Conservation (phyloP, 2,329 filamentous ascomycete species). For the Onygena corvina region DNA sequence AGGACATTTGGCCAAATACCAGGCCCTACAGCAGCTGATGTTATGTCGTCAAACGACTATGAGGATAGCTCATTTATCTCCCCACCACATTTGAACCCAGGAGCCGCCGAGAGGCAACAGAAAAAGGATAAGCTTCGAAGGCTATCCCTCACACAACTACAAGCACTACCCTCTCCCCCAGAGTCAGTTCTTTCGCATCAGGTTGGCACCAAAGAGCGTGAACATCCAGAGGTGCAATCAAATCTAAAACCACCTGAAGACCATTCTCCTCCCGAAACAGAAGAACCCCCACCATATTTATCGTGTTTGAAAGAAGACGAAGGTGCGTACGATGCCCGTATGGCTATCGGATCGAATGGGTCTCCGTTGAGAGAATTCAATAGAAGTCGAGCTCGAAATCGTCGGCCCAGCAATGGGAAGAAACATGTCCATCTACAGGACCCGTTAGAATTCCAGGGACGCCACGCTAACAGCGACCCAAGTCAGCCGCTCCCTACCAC, state of each 20-base stretch:
- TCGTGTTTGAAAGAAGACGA: neutral
- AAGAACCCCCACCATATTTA: neutral
- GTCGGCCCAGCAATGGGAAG: slow-evolving; percentile 15
- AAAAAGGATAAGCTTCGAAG: slow-evolving; percentile 29
- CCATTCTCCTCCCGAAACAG: slow-evolving; percentile 8
- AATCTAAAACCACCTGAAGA: slow-evolving; percentile 14
- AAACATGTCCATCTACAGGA: slow-evolving; percentile 20
- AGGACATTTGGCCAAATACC: slow-evolving; percentile 14
- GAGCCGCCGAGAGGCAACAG: neutral
- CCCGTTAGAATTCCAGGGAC: slow-evolving; percentile 17
- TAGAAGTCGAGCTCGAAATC: slow-evolving; percentile 7
- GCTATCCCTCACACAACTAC: slow-evolving; percentile 43
- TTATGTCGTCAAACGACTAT: neutral
- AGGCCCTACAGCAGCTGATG: neutral
- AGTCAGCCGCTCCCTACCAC: slow-evolving; percentile 14
- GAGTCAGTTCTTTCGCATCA: slow-evolving; percentile 42
- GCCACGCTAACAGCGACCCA: slow-evolving; percentile 8
- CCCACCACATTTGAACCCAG: neutral
- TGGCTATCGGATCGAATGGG: slow-evolving; percentile 11
- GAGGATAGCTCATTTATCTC: neutral
- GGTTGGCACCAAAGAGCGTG: slow-evolving; percentile 20
- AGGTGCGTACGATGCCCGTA: slow-evolving; percentile 1
- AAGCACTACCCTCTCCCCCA: slow-evolving; percentile 43
- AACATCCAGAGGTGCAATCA: slow-evolving; percentile 17
- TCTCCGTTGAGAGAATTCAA: slow-evolving; percentile 5